Evolutionary conservation across 176 grass and related monocot genomes (phyloP).

Genomic region (Carex littledalei): DNA sequence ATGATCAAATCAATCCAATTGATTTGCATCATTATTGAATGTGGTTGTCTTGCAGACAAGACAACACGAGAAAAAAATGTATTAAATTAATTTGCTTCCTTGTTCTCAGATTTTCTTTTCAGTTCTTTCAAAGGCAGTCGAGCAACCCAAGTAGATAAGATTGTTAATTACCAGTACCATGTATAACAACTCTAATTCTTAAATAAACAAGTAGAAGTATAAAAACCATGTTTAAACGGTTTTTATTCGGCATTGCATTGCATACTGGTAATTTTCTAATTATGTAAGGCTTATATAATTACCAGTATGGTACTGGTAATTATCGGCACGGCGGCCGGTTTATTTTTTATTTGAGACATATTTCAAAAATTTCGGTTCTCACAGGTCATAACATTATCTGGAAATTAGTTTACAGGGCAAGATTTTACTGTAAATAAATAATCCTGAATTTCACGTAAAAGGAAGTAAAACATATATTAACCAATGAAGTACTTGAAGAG

Average conservation of each 20-base stretch:
- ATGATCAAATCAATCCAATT: neutral
- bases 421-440: neutral
- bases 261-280: neutral
- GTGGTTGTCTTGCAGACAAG: neutral
- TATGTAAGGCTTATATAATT: neutral
- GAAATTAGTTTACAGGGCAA: neutral
- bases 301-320: too few relatives aligned
- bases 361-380: neutral
- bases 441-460: neutral
- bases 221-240: neutral
- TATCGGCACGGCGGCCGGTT: too few relatives aligned
- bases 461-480: neutral
- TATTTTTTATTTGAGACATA: too few relatives aligned
- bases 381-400: neutral
- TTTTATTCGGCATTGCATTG: too few relatives aligned
- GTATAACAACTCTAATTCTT: neutral
- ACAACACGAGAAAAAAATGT: too few relatives aligned
- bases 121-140: neutral
- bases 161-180: neutral
- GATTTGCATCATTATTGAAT: neutral
- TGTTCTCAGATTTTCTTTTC: neutral
- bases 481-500: neutral
- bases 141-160: neutral
- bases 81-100: neutral
- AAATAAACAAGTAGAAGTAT: neutral